A percentile compares a stretch with the other conserved stretches of the same genome.
phyloP scores from a whole-genome alignment of 148 eudicot genomes.

The Nyssa sinensis region DNA sequence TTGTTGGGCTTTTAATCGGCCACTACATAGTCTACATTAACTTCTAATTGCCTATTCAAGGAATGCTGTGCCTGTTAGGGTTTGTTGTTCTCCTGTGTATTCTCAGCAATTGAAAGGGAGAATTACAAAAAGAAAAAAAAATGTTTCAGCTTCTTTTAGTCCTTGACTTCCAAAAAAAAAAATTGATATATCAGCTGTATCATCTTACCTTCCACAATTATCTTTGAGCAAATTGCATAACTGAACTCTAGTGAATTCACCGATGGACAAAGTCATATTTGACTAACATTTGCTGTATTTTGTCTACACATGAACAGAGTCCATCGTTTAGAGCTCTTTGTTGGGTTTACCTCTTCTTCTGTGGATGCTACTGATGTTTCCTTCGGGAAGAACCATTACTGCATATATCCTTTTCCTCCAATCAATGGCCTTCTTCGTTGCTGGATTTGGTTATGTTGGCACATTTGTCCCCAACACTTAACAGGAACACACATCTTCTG shows the following conservation, averaged over 20 bases:
- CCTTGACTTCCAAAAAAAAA: too few relatives aligned
- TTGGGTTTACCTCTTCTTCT: slow-evolving; percentile 52
- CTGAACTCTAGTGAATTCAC: neutral
- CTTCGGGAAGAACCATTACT: slow-evolving; percentile 56
- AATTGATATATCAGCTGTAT: too few relatives aligned
- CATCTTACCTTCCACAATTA: neutral
- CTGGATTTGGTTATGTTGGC: slow-evolving; percentile 75
- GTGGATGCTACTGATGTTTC: slow-evolving; percentile 65
- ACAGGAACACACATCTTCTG: neutral
- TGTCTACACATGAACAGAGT: slow-evolving; percentile 41
- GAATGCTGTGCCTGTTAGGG: too few relatives aligned
- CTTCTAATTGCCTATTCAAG: too few relatives aligned
- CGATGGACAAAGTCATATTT: neutral
- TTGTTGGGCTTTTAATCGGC: too few relatives aligned
- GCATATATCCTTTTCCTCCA: slow-evolving; percentile 72
- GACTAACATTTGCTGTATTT: neutral
- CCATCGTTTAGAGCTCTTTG: slow-evolving; percentile 50
- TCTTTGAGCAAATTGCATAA: neutral
- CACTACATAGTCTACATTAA: too few relatives aligned
- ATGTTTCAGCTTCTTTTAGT: too few relatives aligned
- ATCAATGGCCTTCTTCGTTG: slow-evolving; percentile 60
- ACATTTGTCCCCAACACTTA: slow-evolving; percentile 48
- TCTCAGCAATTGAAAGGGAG: too few relatives aligned
- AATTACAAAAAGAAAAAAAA: too few relatives aligned
- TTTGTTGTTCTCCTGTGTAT: too few relatives aligned